Base-by-base conservation (phyloP, 73 alveolate genomes). In the Paramecium primaurelia region DNA sequence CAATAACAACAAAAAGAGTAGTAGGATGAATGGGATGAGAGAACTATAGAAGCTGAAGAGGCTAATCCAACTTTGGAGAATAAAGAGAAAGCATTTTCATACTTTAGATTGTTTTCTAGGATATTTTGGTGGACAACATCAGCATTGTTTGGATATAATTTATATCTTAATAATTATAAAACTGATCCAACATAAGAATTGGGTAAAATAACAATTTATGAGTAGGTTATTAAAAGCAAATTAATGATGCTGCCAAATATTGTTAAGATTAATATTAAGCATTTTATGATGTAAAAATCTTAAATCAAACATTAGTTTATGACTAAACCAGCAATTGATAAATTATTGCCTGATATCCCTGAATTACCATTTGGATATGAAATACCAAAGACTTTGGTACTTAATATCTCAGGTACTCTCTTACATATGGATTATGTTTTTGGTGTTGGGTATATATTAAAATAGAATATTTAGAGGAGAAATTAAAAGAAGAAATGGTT, bases 401-500 rank as follows among this genome's bases (percentile, higher is more conserved):
- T 97, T 26, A 96, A 97, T 68, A 71, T 97, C 54, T 93, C 96
- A 86, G 98, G 98, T 14, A 95, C 98, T 6, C 59, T 97, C 6
- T 89, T 97, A 3, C 93, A 92, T 59, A 92, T 97, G 58, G 97
- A 95, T 37, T 96, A 97, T 89, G 94, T 93, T 37, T 94, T 96
- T 80, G 97, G 96, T 11, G 51, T 38, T 9, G 95, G 95, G 60
- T 77, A 86, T 85, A 1, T 37, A 73, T 14, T 36, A 4, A 12
- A 54, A n/a, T n/a, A 4, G 18, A 12, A 37, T n/a, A n/a, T 12
- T 37, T 73, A 73, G 87, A 40, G 59, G 59, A 36, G 97, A 95
- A 85, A 92, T 96, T 9, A 77, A 90, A 58, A 96, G 97, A 86
- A 90, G 99, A 75, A 98, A 98, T 22, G 99, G 99, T 8, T 92